These are phyloP conservation scores for Lipomyces lipofer DNA, from an alignment of 805 yeast genomes.

Conservation along the genomic window DNA sequence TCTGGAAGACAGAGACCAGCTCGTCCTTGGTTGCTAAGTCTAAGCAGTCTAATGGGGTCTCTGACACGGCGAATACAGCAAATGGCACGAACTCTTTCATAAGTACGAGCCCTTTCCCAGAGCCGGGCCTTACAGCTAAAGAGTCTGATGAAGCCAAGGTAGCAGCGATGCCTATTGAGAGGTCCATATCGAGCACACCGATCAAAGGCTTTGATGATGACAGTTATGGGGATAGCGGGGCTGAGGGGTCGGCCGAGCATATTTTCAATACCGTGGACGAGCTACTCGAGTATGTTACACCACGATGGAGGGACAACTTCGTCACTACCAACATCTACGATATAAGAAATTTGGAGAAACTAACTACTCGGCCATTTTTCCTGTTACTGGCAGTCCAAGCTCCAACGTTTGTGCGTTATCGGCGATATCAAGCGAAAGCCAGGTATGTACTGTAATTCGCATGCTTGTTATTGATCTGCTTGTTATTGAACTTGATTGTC, in stretches of 20 bases:
- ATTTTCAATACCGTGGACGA: slow-evolving; percentile 46
- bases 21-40: too few species aligned
- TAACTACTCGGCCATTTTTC: slow-evolving; percentile 77
- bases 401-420: slow-evolving; percentile 53
- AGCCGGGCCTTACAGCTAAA: neutral
- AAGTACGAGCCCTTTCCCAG: neutral
- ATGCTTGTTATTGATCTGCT: too few species aligned
- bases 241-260: slow-evolving; percentile 4
- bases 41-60: slow-evolving; percentile 9
- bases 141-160: neutral
- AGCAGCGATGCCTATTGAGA: neutral
- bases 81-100: neutral
- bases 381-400: slow-evolving; percentile 78
- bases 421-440: slow-evolving; percentile 14
- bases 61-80: slow-evolving; percentile 12
- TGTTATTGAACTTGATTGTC: too few species aligned
- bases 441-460: slow-evolving; percentile 5
- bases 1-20: too few species aligned
- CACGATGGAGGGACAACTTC: slow-evolving; percentile 61
- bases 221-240: slow-evolving; percentile 4
- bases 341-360: slow-evolving; percentile 41
- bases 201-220: slow-evolving; percentile 33
- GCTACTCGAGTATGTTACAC: slow-evolving; percentile 62
- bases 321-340: slow-evolving; percentile 57
- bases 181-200: neutral